Evolutionary conservation across 2,329 filamentous ascomycete genomes (phyloP).

Genomic region (Stemphylium beticola): DNA sequence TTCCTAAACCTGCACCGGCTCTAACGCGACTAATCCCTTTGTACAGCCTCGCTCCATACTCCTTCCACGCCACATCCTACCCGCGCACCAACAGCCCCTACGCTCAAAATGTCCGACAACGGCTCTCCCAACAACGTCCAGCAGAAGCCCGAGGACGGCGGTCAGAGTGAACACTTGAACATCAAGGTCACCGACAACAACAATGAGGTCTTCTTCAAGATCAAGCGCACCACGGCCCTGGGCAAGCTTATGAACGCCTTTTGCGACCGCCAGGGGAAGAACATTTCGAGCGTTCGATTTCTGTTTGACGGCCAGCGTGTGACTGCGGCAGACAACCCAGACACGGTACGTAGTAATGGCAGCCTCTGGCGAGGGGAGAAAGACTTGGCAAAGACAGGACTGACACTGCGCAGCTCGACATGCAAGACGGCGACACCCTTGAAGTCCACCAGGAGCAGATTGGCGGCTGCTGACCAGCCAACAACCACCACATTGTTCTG

Average conservation of each 20-base stretch:
- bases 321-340: constrained; percentile 85
- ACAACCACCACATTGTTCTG: constrained; percentile 4
- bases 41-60: constrained; percentile 1
- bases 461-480: constrained; percentile 63
- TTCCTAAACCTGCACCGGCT: constrained; percentile 31
- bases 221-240: constrained; percentile 93
- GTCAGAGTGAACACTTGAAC: constrained; percentile 83
- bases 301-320: constrained; percentile 96
- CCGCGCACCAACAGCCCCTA: constrained; percentile 4
- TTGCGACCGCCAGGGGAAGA: constrained; percentile 94
- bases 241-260: constrained; percentile 99
- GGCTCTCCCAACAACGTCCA: constrained; percentile 48
- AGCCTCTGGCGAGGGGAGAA: neutral
- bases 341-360: constrained; percentile 70
- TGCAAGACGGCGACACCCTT: constrained; percentile 93
- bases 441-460: constrained; percentile 99
- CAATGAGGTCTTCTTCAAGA: constrained; percentile 99
- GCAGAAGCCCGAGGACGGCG: constrained; percentile 54
- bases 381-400: neutral
- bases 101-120: constrained; percentile 51
- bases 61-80: neutral
- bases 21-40: constrained; percentile 24
- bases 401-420: constrained; percentile 74
- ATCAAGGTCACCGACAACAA: constrained; percentile 99
- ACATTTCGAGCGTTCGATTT: constrained; percentile 82